Evolutionary conservation across 768 basidiomycete species (phyloP), one percentile per base, ranked within the genome.

Genomic region (Asterophora lycoperdoides): DNA sequence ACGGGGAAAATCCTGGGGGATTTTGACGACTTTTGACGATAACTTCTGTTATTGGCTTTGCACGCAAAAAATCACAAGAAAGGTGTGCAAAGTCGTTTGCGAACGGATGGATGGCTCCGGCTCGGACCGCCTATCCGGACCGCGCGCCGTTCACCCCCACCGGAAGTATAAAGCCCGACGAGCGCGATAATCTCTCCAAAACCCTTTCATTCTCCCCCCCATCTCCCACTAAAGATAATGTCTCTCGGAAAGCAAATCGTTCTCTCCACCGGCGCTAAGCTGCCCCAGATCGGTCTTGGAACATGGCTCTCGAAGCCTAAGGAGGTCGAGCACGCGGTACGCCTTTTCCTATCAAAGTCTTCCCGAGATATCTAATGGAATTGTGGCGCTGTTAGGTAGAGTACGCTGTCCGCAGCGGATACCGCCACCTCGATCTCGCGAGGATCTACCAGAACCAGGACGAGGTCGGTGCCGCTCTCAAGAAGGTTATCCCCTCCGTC

Each of bases 341-440:
- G 69, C 61, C n/a, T 8, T 47, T 13, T 45, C 18, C 14, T 36
- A n/a, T 36, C 17, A 18, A n/a, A 34, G 8, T 23, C n/a, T 23
- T 30, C 19, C 13, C 19, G 55, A 10, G 35, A 14, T 40, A 36
- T 37, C 44, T 49, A 33, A 51, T 52, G 20, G 15, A 7, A 26
- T 55, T 32, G 45, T 7, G 41, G 14, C 8, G 11, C 8, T 19
- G 26, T 35, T 52, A 89, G 88, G 86, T 89, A 43, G 85, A 87
- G 64, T 72, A 74, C 56, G 90, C 91, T 23, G 75, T 93, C 29
- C 72, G 76, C 44, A 76, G 77, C 56, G 89, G 89, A 1, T 93
- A 92, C 64, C 76, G 88, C 41, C 91, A 94, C 66, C 79, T 94
- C 55, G 91, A 94, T 65, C 77, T 88, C 15, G 91, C 90, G 3